Base-by-base conservation (phyloP, 495 filamentous ascomycete species). In the Neurospora tetrasperma region DNA sequence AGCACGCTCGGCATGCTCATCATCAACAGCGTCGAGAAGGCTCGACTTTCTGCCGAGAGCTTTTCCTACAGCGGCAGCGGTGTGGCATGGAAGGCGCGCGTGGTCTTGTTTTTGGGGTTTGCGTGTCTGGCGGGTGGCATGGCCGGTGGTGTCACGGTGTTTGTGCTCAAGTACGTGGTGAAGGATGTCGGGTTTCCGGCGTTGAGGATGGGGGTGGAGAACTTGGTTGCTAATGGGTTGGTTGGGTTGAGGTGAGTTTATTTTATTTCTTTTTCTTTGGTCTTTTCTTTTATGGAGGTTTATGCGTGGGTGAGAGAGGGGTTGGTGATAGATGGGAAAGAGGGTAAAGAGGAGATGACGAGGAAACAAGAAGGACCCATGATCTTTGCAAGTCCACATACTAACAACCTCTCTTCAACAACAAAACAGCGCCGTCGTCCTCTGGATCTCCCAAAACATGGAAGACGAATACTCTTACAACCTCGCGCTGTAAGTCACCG, bases 401-500 rank as follows among this genome's bases (percentile, higher is more conserved):
- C 54, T 66, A 66, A 66, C 54, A 8, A 35, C 12, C 23, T 7
- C 42, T 11, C 16, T 38, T 6, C 35, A 38, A 71, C 35, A 38
- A 71, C 39, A 27, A 42, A 42, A 35, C 66, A 73, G 48, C 42
- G 66, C 71, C 42, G 62, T 73, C 71, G 43, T 73, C 62, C 87
- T 99, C 9, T 99, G 96, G 96, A 88, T 99, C 16, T 93, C 92
- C 74, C 96, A 99, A 88, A 99, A 98, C 78, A 97, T 98, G 83
- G 96, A 99, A 83, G 96, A 99, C 77, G 95, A 98, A 82, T 99
- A 98, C 80, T 94, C 93, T 70, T 99, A 99, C 82, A 98, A 94
- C 79, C 85, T 99, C 73, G 91, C 95, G 54, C 87, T 99, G 74
- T 98, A 78, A 89, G 71, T 27, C 27, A 27, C 27, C 27, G 27